Evolutionary conservation across 169 alveolate genomes (phyloP).

Genomic region (Eimeria tenella): DNA sequence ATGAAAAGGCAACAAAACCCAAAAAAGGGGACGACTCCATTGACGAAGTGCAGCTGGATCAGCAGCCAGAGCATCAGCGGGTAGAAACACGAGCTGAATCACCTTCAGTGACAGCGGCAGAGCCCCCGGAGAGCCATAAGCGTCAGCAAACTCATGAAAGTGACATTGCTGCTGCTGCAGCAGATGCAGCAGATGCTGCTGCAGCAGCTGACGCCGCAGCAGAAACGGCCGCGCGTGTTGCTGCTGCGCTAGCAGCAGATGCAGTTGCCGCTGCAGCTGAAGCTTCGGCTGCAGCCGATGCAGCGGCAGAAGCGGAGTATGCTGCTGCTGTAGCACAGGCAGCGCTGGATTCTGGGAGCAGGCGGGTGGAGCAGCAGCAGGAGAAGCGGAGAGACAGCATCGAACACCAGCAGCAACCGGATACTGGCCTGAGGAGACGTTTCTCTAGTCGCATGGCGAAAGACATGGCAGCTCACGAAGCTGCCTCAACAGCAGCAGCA

Average conservation of each 20-base stretch:
- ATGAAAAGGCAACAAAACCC: not conserved
- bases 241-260: slow-evolving; percentile 17
- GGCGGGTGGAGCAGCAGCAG: not conserved
- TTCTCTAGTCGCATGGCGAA: not conserved
- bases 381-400: not conserved
- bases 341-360: not conserved
- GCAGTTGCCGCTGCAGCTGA: slow-evolving; percentile 25
- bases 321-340: slow-evolving; percentile 13
- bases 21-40: not conserved
- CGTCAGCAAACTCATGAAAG: not conserved
- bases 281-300: slow-evolving; percentile 21
- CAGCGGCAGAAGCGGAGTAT: slow-evolving; percentile 25
- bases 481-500: not conserved
- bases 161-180: not conserved
- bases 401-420: not conserved
- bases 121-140: not conserved
- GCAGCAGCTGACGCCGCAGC: slow-evolving; percentile 24
- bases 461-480: not conserved
- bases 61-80: not conserved
- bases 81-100: not conserved
- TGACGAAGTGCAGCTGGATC: slow-evolving; percentile 3
- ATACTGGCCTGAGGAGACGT: slow-evolving; percentile 1
- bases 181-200: slow-evolving; percentile 7
- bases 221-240: slow-evolving; percentile 11
- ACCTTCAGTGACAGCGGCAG: not conserved